phyloP scores from a whole-genome alignment of 2,329 filamentous ascomycete species.

The Pseudogymnoascus sp. region DNA sequence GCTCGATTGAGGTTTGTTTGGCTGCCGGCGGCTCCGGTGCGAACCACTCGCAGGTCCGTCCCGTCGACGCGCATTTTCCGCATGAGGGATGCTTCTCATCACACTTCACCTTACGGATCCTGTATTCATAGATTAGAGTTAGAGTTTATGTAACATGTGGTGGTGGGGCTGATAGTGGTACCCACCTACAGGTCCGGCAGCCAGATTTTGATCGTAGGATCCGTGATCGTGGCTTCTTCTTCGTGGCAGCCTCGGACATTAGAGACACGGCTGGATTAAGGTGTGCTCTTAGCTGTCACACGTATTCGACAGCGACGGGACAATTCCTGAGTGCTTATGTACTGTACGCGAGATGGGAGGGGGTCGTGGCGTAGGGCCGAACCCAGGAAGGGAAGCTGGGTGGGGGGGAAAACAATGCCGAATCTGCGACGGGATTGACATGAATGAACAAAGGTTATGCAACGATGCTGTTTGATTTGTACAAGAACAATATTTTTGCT shows the following conservation, averaged over 20 bases:
- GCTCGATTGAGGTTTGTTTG: not conserved
- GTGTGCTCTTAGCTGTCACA: not conserved
- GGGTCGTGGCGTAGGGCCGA: not conserved
- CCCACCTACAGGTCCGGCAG: not conserved
- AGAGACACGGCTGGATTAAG: not conserved
- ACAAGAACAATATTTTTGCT: not conserved
- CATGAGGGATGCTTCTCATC: slow-evolving; percentile 15
- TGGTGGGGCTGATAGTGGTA: not conserved
- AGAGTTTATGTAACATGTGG: not conserved
- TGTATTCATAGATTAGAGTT: not conserved
- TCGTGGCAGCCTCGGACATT: not conserved
- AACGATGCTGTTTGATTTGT: not conserved
- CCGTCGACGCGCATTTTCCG: slow-evolving; percentile 11
- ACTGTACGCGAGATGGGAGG: not conserved
- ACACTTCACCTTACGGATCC: slow-evolving; percentile 14
- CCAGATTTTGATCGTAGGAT: not conserved
- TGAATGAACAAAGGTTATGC: not conserved
- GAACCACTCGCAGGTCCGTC: not conserved
- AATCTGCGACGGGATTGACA: not conserved
- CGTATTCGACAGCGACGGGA: not conserved
- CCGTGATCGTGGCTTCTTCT: not conserved
- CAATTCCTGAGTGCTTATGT: not conserved
- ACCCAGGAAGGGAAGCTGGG: not conserved
- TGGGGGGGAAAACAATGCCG: not conserved
- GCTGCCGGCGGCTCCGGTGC: not conserved